Evolutionary conservation across 2,329 filamentous ascomycete species (phyloP).

Genomic region (Sclerotinia trifoliorum): DNA sequence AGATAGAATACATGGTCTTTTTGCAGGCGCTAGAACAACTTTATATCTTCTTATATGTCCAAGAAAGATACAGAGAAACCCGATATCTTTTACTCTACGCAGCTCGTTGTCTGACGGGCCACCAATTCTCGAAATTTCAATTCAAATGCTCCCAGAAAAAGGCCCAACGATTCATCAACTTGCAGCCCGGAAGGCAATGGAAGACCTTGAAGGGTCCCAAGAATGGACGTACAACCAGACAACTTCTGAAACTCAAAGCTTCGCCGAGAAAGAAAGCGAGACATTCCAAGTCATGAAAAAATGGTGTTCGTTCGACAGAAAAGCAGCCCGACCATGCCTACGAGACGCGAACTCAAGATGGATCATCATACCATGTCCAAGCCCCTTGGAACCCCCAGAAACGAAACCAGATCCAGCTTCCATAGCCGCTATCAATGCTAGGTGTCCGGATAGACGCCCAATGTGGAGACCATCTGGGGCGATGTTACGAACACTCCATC

Average conservation of each 20-base stretch:
- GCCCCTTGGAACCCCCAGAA: background rate
- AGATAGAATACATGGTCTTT: slow-evolving; percentile 60
- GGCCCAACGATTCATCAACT: slow-evolving; percentile 66
- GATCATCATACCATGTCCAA: background rate
- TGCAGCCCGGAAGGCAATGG: slow-evolving; percentile 65
- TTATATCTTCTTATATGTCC: slow-evolving; percentile 65
- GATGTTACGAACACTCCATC: background rate
- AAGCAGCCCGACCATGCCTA: background rate
- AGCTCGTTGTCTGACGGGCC: slow-evolving; percentile 57
- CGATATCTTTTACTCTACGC: slow-evolving; percentile 57
- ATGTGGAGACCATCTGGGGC: rapidly evolving
- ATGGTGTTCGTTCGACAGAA: slow-evolving; percentile 61
- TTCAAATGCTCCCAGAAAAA: slow-evolving; percentile 49
- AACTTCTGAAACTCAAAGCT: slow-evolving; percentile 42
- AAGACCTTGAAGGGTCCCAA: slow-evolving; percentile 67
- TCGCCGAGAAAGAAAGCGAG: slow-evolving; percentile 65
- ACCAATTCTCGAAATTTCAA: slow-evolving; percentile 62
- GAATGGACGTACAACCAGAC: slow-evolving; percentile 64
- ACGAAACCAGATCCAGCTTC: background rate
- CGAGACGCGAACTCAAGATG: background rate
- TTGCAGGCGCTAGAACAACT: slow-evolving; percentile 63
- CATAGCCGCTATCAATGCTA: no score
- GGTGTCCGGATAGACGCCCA: background rate
- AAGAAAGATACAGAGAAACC: slow-evolving; percentile 44
- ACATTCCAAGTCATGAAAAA: slow-evolving; percentile 66